Conservation (phyloP, 495 filamentous ascomycete genomes). For the Penicillium lagena region DNA sequence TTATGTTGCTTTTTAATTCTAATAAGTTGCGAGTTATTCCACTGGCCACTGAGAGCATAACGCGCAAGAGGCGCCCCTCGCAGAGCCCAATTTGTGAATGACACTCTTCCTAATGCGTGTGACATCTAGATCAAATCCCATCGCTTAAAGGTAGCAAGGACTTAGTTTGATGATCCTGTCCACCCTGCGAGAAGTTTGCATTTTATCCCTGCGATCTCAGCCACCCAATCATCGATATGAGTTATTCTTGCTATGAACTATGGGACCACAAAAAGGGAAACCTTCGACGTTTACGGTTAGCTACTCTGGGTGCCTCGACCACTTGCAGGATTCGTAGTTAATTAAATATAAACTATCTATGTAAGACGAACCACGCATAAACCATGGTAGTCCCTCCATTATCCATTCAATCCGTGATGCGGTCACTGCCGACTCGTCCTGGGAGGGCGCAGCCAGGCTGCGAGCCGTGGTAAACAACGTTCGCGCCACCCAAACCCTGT, state of each 20-base stretch:
- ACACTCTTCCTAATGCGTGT: not conserved
- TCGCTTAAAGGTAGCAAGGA: too few relatives aligned
- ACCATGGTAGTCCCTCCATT: not conserved
- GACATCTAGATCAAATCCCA: too few relatives aligned
- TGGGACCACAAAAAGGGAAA: not conserved
- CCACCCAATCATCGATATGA: not conserved
- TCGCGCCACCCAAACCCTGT: conserved; percentile 2
- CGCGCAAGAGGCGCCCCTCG: too few relatives aligned
- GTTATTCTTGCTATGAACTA: not conserved
- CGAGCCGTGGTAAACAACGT: conserved; percentile 4
- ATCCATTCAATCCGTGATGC: conserved; percentile 1
- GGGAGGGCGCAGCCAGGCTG: not conserved
- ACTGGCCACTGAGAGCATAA: not conserved
- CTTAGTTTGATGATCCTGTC: too few relatives aligned
- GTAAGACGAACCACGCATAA: too few relatives aligned
- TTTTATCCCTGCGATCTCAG: not conserved
- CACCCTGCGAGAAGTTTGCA: not conserved
- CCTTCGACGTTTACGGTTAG: conserved; percentile 1
- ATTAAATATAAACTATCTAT: not conserved
- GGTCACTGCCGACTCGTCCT: not conserved
- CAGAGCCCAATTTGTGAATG: not conserved
- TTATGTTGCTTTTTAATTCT: not conserved
- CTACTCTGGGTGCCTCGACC: not conserved
- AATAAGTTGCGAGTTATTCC: not conserved
- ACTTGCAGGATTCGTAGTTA: not conserved